Base-by-base conservation (phyloP, 176 grass and related monocot species). In the Carex parvula region DNA sequence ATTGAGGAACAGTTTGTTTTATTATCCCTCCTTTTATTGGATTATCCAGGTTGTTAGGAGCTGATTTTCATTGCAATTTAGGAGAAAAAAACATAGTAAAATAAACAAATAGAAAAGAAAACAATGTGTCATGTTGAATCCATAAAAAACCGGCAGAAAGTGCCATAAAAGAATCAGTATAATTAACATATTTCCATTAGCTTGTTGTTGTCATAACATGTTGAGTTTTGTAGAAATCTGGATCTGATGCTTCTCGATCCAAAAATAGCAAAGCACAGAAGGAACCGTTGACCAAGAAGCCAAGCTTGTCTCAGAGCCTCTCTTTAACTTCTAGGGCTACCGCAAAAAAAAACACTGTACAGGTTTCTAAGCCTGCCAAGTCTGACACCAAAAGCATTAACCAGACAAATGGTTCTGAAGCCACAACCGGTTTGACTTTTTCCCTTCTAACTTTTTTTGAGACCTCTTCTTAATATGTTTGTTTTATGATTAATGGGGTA, bases 301-400 rank as follows among this genome's bases (percentile, higher is more conserved):
- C 86, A 33, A 87, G 69, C 12, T 86, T 98, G 29, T 87, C 84
- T 37, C 92, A 93, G 80, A 98, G 92, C 84, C n/a, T 86, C 29
- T 94, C 95, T 6, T 90, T 89, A 67, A 84, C 88, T 60, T 77
- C 95, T 6, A 84, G 79, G 83, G 86, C 58, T n/a, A 20, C 84
- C n/a, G 52, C 61, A 15, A 92, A 29, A 67, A 93, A 91, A 77
- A 70, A 21, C 44, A 59, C 5, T 6, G 14, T 58, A 1, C 64
- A n/a, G 24, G 1, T 63, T 57, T 22, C 84, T 1, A 95, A 90
- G 82, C 92, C 83, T 13, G 32, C 52, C 29, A 95, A 88, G 77
- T 20, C 82, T 84, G 89, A 86, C 55, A 81, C 26, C 75, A 91
- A 88, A 84, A 68, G 20, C 41, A 54, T 4, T 26, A 73, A 35